phyloP scores from a whole-genome alignment of 2,329 filamentous ascomycete species.

The Fusarium sp. region DNA sequence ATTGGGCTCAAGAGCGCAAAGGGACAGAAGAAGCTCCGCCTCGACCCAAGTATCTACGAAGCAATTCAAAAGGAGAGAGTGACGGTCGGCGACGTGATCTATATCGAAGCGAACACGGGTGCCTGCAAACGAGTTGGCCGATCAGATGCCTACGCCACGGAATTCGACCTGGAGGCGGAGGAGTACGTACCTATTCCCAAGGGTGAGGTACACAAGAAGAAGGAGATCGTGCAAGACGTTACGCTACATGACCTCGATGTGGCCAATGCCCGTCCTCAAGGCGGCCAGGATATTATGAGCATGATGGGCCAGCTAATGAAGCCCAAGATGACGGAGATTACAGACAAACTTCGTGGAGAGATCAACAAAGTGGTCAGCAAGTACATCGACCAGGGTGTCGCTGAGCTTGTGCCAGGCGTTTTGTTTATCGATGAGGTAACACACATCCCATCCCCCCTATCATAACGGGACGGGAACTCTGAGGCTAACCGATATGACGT shows the following conservation, averaged over 20 bases:
- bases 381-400: conserved; percentile 98
- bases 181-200: conserved; percentile 99
- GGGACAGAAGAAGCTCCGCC: conserved; percentile 95
- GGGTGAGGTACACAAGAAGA: conserved; percentile 99
- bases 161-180: conserved; percentile 98
- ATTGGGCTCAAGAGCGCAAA: conserved; percentile 95
- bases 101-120: conserved; percentile 98
- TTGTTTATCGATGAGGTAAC: conserved; percentile 97
- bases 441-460: conserved; percentile 5
- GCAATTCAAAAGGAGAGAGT: conserved; percentile 99
- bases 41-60: conserved; percentile 99
- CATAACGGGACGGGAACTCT: conserved; percentile 28
- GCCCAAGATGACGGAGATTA: conserved; percentile 99
- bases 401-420: conserved; percentile 96
- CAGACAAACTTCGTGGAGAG: conserved; percentile 92
- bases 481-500: conserved; percentile 33
- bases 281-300: conserved; percentile 99
- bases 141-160: conserved; percentile 96
- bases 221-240: conserved; percentile 99
- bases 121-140: conserved; percentile 96
- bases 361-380: conserved; percentile 99
- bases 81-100: conserved; percentile 95
- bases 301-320: conserved; percentile 99
- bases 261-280: conserved; percentile 93
- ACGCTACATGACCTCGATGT: conserved; percentile 97